These are phyloP conservation scores for Golubevia pallescens DNA, from an alignment of 1,284 basidiomycete species.

Conservation along the genomic window DNA sequence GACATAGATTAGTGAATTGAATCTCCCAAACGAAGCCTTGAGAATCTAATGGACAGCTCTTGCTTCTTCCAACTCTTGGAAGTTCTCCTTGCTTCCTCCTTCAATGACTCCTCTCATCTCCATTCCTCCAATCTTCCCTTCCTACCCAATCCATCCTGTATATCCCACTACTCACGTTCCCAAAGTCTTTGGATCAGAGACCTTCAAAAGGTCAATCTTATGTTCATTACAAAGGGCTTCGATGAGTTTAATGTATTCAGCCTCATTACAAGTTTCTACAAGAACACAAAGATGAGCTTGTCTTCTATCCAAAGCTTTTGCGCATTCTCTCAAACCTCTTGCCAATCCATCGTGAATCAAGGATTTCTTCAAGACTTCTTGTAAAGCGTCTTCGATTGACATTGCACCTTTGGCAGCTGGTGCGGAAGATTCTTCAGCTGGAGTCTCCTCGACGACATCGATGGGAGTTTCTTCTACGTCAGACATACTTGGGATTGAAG, in stretches of 20 bases:
- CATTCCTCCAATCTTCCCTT: not conserved
- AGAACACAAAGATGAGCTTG: constrained; percentile 98
- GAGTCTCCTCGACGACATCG: constrained; percentile 21
- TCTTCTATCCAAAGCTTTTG: constrained; percentile 98
- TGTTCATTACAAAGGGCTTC: constrained; percentile 98
- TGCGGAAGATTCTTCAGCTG: not conserved
- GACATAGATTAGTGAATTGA: not conserved
- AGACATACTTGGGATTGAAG: constrained; percentile 38
- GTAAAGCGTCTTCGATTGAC: constrained; percentile 5
- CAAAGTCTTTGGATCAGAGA: constrained; percentile 92
- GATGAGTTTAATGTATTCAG: constrained; percentile 99
- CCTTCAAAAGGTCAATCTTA: constrained; percentile 99
- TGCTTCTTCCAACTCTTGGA: not conserved
- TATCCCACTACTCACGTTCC: constrained; percentile 67
- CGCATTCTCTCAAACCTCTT: constrained; percentile 94
- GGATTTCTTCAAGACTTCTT: constrained; percentile 94
- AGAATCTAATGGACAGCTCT: constrained; percentile 2
- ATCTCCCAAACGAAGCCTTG: constrained; percentile 1
- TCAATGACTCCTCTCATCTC: no score
- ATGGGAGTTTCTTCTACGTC: constrained; percentile 60
- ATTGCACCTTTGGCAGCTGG: not conserved
- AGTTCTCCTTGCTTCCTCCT: not conserved
- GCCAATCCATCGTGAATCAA: constrained; percentile 98
- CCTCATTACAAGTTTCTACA: constrained; percentile 98
- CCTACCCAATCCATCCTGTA: not conserved